Evolutionary conservation across 2,329 filamentous ascomycete genomes (phyloP), one percentile per base, ranked within the genome.

Genomic region (Phialophora tarda): DNA sequence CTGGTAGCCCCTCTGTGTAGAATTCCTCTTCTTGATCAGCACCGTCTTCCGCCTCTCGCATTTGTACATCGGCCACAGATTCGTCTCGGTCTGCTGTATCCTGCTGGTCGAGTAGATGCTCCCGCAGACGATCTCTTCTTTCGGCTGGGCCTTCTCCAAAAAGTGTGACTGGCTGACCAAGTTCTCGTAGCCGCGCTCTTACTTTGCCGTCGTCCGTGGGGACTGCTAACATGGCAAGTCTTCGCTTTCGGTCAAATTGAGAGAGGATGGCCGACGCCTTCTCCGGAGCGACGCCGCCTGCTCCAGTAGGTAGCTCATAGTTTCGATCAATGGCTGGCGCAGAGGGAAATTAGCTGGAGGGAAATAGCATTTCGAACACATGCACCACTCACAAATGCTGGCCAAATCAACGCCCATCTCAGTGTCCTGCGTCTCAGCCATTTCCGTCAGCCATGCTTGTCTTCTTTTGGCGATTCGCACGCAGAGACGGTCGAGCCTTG

Each of bases 161-260:
- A 0, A 98, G 84, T 0, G 94, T 99, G 63, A 98, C 88, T 11
- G 95, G 95, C 76, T 99, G 91, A n/a, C 91, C 92, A 70, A 97
- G 84, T 74, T 95, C 90, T 71, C 95, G 88, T 66, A 98, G 85
- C 71, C 87, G 88, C 44, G 88, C 84, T 67, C 93, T 91, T 56
- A 99, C 93, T 73, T 91, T 88, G 68, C 86, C 89, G 82, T 99
- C 95, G 77, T 97, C 93, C 62, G 96, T 99, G 0, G 94, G 95
- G 3, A 99, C 95, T 12, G 91, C 90, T 73, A 98, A 91, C 11
- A 91, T 90, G 21, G 93, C 93, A 11, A 93, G 93, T 75, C 92
- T 87, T 74, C 93, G 88, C 79, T 97, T 97, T 68, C 94, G 91
- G 74, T 93, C 91, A 78, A 99, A 95, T 77, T 98, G 93, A 38